Evolutionary conservation across 345 rosid species (phyloP), one percentile per base, ranked within the genome.

Genomic region (Dovyalis caffra): DNA sequence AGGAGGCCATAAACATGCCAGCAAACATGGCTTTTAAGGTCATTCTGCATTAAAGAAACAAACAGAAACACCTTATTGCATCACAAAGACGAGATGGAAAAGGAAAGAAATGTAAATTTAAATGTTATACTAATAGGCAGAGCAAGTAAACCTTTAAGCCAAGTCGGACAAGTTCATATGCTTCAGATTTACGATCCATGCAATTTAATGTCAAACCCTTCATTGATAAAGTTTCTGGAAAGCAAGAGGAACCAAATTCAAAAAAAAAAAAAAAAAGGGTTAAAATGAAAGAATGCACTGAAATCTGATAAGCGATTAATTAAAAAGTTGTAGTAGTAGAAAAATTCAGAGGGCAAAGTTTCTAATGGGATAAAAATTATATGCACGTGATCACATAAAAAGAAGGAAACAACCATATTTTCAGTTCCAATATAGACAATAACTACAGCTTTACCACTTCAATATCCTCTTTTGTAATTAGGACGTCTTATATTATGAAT

Each of bases 1-100:
- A 93, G 90, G 69, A 93, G 98, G 78, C 99, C 99, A 86, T 88
- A 90, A 43, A 93, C 99, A 85, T 96, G 99, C 99, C 99, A 96
- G 88, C 99, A 96, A 79, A 93, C 99, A 86, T 96, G 99, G 84
- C 99, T 96, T 85, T 92, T 93, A 68, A 96, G 86, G 77, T 96
- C 99, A 90, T 93, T 93, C 99, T 96, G 92, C 90, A 87, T 40
- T 32, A 79, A 71, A 70, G 61, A 77, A 60, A 69, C 33, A 79
- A 73, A 80, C 38, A 63, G 16, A 79, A 63, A 60, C 60, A 32
- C 33, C 61, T 45, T 32, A 72, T 72, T 45, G 70, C 53, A 62
- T 28, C 38, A 56, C 28, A 35, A 51, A 45, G 26, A 23, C n/a
- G 26, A 45, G 37, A 45, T 28, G 9, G 12, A 26, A 28, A 28